These are phyloP conservation scores for Ploettnerulaceae sp. DNA, from an alignment of 2,329 filamentous ascomycete species.

Conservation along the genomic window DNA sequence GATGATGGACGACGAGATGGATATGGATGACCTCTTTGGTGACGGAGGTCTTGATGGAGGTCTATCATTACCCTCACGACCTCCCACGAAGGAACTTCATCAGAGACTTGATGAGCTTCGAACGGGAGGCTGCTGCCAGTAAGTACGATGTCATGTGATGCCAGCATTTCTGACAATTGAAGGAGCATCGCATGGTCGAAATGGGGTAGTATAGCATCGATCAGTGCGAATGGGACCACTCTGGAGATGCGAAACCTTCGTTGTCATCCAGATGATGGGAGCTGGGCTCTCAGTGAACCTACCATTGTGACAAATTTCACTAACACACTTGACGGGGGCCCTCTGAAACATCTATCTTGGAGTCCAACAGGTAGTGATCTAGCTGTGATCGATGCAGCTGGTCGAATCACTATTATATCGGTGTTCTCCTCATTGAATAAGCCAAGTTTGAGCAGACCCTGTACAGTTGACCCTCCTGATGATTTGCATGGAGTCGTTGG, in stretches of 20 bases:
- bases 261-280: constrained; percentile 62
- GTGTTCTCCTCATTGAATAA: constrained; percentile 71
- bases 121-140: constrained; percentile 76
- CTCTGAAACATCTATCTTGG: constrained; percentile 79
- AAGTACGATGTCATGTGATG: constrained; percentile 37
- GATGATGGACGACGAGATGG: constrained; percentile 53
- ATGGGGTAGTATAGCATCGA: constrained; percentile 76
- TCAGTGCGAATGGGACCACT: constrained; percentile 64
- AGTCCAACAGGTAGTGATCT: constrained; percentile 70
- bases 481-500: constrained; percentile 77
- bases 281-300: constrained; percentile 74
- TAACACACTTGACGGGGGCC: constrained; percentile 56
- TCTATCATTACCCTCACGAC: constrained; percentile 48
- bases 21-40: constrained; percentile 68
- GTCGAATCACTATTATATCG: constrained; percentile 69
- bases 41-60: constrained; percentile 65
- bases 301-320: constrained; percentile 57
- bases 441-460: constrained; percentile 56
- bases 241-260: constrained; percentile 70
- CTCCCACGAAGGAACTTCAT: constrained; percentile 61
- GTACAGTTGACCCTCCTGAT: constrained; percentile 63
- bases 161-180: constrained; percentile 3
- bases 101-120: constrained; percentile 74
- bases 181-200: constrained; percentile 87
- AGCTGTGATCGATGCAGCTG: constrained; percentile 74